Percentiles rank a stretch among this genome's conserved stretches.
phyloP scores from a whole-genome alignment of 2,329 filamentous ascomycete species.

The Trichoderma gracile region DNA sequence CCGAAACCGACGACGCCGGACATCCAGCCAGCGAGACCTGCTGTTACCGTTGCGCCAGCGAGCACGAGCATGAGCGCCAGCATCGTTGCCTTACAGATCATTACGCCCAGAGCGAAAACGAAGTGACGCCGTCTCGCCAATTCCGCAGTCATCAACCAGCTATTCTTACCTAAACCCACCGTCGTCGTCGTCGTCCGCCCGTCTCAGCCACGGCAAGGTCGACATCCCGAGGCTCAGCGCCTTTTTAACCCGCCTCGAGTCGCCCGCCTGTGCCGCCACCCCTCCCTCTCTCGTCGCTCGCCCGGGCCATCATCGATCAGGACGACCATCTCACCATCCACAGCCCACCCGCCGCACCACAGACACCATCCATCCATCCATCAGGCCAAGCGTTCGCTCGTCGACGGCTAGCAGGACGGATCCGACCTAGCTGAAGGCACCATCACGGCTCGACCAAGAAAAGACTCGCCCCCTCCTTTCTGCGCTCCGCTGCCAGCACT shows the following conservation, averaged over 20 bases:
- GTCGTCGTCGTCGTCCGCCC: neutral
- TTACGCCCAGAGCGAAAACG: neutral
- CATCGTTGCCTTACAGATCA: neutral
- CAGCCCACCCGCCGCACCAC: neutral
- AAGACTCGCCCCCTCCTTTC: slow-evolving; percentile 15
- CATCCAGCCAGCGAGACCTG: too few relatives aligned
- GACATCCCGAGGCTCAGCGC: neutral
- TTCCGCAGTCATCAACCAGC: neutral
- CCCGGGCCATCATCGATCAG: neutral
- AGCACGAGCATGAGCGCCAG: neutral
- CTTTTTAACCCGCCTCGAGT: slow-evolving; percentile 2
- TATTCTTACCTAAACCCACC: neutral
- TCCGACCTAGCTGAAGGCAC: slow-evolving; percentile 17
- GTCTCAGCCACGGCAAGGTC: slow-evolving; percentile 1
- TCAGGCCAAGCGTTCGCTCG: slow-evolving; percentile 9
- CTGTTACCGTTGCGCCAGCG: neutral
- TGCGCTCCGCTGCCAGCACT: neutral
- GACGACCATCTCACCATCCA: slow-evolving; percentile 15
- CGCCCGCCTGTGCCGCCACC: slow-evolving; percentile 8
- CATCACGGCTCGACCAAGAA: neutral
- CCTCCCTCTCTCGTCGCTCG: neutral
- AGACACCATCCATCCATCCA: neutral
- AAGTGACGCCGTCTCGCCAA: neutral
- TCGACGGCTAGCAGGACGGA: slow-evolving; percentile 17
- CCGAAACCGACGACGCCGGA: slow-evolving; percentile 27